These are phyloP conservation scores for Daucus carota DNA, from an alignment of 129 eudicot species.

Conservation along the genomic window DNA sequence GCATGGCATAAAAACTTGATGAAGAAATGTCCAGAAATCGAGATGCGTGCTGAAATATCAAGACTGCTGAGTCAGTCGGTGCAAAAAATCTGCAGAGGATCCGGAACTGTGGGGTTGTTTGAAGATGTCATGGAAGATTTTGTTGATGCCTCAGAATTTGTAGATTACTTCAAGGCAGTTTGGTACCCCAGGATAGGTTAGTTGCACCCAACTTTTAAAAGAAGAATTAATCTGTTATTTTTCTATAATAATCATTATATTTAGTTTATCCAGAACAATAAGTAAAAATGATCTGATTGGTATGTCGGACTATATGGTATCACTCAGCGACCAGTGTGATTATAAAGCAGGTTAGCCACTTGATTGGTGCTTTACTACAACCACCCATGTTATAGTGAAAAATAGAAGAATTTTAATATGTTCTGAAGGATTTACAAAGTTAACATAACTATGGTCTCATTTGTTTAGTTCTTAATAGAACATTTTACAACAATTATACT, in stretches of 20 bases:
- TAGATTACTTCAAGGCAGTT: constrained; percentile 79
- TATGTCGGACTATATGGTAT: neutral
- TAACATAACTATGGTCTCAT: neutral
- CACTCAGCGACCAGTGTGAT: neutral
- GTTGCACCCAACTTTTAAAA: neutral
- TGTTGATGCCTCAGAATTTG: constrained; percentile 48
- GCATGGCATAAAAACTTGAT: constrained; percentile 81
- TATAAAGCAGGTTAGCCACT: neutral
- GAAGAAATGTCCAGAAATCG: constrained; percentile 53
- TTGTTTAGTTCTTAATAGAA: no score
- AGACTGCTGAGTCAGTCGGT: constrained; percentile 55
- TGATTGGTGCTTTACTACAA: neutral
- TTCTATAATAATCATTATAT: neutral
- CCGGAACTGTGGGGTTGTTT: constrained; percentile 36
- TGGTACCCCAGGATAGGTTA: constrained; percentile 83
- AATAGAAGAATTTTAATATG: neutral
- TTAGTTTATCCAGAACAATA: neutral
- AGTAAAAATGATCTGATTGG: neutral
- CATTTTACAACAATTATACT: no score
- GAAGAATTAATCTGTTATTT: neutral
- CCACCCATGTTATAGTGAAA: neutral
- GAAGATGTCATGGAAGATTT: constrained; percentile 50
- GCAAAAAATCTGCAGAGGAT: constrained; percentile 42
- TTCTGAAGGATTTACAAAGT: neutral
- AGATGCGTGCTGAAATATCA: constrained; percentile 43